These are phyloP conservation scores for Kodamaea laetipori DNA, from an alignment of 805 yeast species.

Conservation along the genomic window DNA sequence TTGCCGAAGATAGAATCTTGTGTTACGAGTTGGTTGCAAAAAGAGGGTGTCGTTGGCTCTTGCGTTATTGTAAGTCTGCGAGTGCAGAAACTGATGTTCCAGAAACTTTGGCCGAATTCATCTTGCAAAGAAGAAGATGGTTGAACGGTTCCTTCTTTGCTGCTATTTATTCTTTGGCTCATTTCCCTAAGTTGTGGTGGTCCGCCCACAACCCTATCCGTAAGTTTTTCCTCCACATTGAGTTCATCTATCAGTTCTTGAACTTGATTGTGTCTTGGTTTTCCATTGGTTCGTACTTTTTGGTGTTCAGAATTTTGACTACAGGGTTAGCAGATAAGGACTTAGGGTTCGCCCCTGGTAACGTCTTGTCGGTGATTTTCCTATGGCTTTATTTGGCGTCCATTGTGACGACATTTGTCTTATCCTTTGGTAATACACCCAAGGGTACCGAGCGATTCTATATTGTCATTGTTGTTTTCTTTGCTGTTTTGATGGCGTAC, in stretches of 20 bases:
- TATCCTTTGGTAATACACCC: slow-evolving; percentile 67
- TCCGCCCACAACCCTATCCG: slow-evolving; percentile 55
- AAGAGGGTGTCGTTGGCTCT: slow-evolving; percentile 57
- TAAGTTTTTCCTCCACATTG: slow-evolving; percentile 53
- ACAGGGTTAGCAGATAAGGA: slow-evolving; percentile 46
- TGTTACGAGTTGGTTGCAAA: slow-evolving; percentile 68
- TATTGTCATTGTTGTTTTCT: slow-evolving; percentile 52
- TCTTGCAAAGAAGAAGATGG: slow-evolving; percentile 69
- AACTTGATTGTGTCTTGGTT: slow-evolving; percentile 63
- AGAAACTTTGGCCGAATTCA: slow-evolving; percentile 59
- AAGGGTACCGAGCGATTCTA: slow-evolving; percentile 60
- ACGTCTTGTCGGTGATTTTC: slow-evolving; percentile 51
- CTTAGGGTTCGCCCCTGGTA: slow-evolving; percentile 48
- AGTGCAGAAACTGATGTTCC: slow-evolving; percentile 73
- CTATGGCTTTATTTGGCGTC: slow-evolving; percentile 59
- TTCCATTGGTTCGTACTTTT: slow-evolving; percentile 60
- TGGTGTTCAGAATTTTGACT: slow-evolving; percentile 64
- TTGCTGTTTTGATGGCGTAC: slow-evolving; percentile 62
- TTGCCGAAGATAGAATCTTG: slow-evolving; percentile 69
- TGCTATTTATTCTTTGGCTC: slow-evolving; percentile 55
- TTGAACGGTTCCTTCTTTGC: slow-evolving; percentile 72
- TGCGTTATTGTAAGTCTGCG: slow-evolving; percentile 62
- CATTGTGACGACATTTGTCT: slow-evolving; percentile 58
- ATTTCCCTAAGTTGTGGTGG: slow-evolving; percentile 56
- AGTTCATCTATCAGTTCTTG: slow-evolving; percentile 56